A percentile compares a stretch with the other conserved stretches of the same genome.
Evolutionary conservation across 495 filamentous ascomycete genomes (phyloP).

Genomic region (Xylaria acuta): DNA sequence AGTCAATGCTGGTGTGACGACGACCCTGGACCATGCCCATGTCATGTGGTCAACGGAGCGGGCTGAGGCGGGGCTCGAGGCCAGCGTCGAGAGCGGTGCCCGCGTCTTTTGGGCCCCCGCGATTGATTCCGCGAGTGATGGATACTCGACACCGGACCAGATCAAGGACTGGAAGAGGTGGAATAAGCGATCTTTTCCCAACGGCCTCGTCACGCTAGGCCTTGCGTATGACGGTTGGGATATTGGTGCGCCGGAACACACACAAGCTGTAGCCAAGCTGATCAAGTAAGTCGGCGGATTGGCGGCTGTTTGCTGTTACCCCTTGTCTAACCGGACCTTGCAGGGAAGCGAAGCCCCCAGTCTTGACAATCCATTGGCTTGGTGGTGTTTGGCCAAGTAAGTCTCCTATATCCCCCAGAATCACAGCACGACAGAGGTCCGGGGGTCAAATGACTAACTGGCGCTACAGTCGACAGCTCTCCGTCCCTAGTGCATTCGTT

Average conservation of each 20-base stretch:
- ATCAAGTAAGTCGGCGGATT: constrained; percentile 27
- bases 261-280: constrained; percentile 36
- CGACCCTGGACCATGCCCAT: constrained; percentile 64
- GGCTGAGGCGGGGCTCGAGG: constrained; percentile 45
- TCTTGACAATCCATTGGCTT: constrained; percentile 46
- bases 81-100: constrained; percentile 48
- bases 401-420: constrained; percentile 11
- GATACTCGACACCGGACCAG: constrained; percentile 38
- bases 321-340: neutral
- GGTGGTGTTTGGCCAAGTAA: constrained; percentile 44
- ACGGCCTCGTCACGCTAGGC: constrained; percentile 37
- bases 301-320: neutral
- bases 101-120: constrained; percentile 50
- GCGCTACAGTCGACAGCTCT: constrained; percentile 35
- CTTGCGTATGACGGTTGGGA: constrained; percentile 49
- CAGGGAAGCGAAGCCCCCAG: constrained; percentile 34
- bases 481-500: constrained; percentile 42
- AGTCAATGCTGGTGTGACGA: constrained; percentile 63
- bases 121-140: constrained; percentile 30
- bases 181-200: constrained; percentile 28
- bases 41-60: constrained; percentile 51
- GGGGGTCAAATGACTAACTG: neutral
- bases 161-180: constrained; percentile 41
- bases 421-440: neutral
- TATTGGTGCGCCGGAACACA: constrained; percentile 32